Evolutionary conservation across 139 green algal genomes (phyloP), one percentile per base, ranked within the genome.

Genomic region (Nannochloris sp.): DNA sequence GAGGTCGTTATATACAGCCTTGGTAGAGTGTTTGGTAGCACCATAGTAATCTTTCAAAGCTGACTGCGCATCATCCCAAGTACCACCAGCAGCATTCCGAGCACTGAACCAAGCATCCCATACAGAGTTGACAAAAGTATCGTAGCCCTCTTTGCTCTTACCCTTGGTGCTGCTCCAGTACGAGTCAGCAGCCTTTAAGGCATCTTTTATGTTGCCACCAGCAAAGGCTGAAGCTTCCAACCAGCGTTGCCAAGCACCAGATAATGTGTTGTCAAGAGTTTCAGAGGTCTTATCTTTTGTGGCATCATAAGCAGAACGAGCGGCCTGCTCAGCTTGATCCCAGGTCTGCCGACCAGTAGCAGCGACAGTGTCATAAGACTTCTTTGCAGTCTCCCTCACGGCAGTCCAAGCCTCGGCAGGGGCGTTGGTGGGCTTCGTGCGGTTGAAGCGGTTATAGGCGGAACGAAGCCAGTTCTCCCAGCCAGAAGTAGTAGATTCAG

Each of bases 141-240:
- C 27, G 27, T 74, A 74, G 8, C 67, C 67, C 25, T 67, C 45
- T 39, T 74, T 48, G 58, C 36, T 62, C 44, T 3, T 37, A 67
- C 67, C 67, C 44, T 74, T 74, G 46, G 67, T 67, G 4, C 65
- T 59, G 29, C 32, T 14, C 67, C 67, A 74, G 59, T 74, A 74
- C 6, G 53, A 15, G 19, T 74, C 67, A 3, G 67, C 67, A 3
- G 47, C 34, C 42, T 46, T 54, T 61, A 70, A 39, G 4, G 67
- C 56, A 4, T 74, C 59, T 24, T 62, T 51, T 61, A 60, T 70
- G 45, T 2, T 64, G 42, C 58, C 67, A 31, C 67, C 67, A 23
- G 56, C 45, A 15, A 53, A 63, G 33, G 59, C 6, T 24, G 60
- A 54, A 23, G 59, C 66, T 1, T 53, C 10, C 54, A 67, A 56